Evolutionary conservation across 2,329 filamentous ascomycete species (phyloP).

Genomic region (Colletotrichum spaethianum): DNA sequence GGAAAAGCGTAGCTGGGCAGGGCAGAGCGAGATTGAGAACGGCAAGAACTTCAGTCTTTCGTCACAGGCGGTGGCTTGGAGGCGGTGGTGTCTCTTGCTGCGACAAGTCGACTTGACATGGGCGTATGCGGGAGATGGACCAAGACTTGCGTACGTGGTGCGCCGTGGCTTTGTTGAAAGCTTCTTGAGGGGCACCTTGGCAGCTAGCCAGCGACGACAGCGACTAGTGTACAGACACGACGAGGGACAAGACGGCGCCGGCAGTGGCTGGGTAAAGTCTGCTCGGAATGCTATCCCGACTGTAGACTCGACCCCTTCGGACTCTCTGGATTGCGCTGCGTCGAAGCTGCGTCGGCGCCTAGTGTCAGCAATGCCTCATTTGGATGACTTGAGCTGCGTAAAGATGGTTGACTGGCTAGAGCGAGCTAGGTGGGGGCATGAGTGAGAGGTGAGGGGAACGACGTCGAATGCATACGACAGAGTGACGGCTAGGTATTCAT

Average conservation of each 20-base stretch:
- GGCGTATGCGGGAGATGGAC: background rate
- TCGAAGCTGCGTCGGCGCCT: background rate
- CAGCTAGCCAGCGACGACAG: background rate
- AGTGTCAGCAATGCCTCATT: slow-evolving; percentile 16
- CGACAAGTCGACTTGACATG: slow-evolving; percentile 1
- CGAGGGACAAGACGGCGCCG: slow-evolving; percentile 7
- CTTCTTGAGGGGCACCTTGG: slow-evolving; percentile 21
- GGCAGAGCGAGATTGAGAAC: slow-evolving; percentile 22
- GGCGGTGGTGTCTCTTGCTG: slow-evolving; percentile 14
- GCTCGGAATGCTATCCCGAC: background rate
- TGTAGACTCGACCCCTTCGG: background rate
- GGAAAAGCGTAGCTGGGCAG: background rate
- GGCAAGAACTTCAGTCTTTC: slow-evolving; percentile 12
- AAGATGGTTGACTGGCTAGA: background rate
- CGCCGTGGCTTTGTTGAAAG: slow-evolving; percentile 25
- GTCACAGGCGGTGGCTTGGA: slow-evolving; percentile 37
- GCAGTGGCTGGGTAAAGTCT: slow-evolving; percentile 19
- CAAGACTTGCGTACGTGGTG: slow-evolving; percentile 27
- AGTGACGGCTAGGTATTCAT: slow-evolving; percentile 35
- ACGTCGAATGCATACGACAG: background rate
- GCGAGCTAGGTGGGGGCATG: background rate
- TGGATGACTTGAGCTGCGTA: slow-evolving; percentile 8
- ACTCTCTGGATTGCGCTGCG: background rate
- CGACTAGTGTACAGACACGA: too few species aligned
- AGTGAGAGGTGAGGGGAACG: background rate